phyloP scores from a whole-genome alignment of 306 rosid species.

The Castanea sativa region DNA sequence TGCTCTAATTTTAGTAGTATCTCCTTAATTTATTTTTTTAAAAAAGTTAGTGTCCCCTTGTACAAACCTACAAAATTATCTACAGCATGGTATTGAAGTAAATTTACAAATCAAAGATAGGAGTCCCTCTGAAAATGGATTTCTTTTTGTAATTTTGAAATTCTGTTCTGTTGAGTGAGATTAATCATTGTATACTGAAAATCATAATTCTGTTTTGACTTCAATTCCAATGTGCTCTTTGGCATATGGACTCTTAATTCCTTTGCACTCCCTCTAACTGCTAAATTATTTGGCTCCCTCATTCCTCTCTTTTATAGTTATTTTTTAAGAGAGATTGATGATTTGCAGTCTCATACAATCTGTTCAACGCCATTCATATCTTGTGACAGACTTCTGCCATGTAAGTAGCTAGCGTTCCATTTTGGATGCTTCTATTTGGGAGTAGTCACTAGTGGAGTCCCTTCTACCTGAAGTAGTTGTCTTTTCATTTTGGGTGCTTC shows the following conservation, averaged over 20 bases:
- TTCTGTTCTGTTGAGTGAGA: conserved; percentile 1
- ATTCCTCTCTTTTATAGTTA: not conserved
- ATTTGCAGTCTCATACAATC: not conserved
- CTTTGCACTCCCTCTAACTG: not conserved
- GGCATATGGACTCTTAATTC: not conserved
- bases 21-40: not conserved
- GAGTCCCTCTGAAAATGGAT: not conserved
- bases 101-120: not conserved
- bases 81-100: not conserved
- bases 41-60: not conserved
- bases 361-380: not conserved
- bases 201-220: not conserved
- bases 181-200: not conserved
- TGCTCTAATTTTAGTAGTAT: not conserved
- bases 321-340: not conserved
- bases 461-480: not conserved
- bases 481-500: not conserved
- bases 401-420: not conserved
- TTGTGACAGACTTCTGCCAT: not conserved
- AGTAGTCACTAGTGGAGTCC: not conserved
- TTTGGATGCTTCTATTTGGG: not conserved
- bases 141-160: not conserved
- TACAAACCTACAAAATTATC: not conserved
- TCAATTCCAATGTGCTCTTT: not conserved
- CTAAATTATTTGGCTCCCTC: not conserved